These are phyloP conservation scores for Suillus weaverae DNA, from an alignment of 768 basidiomycete species.

Conservation along the genomic window DNA sequence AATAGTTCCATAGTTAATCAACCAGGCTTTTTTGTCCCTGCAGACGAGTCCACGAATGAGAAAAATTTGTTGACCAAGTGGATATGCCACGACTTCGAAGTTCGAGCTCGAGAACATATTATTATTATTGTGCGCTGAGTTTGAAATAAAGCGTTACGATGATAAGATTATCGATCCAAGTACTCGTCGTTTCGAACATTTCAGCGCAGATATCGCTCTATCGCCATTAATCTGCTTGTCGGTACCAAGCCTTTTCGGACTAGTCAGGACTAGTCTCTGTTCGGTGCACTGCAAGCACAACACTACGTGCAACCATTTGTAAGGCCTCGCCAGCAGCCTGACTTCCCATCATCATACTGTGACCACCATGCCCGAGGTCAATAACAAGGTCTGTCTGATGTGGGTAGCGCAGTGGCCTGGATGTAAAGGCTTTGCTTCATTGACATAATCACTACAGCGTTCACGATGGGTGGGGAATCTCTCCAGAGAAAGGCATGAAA, in stretches of 20 bases:
- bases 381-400: constrained; percentile 93
- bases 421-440: not conserved
- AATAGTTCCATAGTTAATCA: not conserved
- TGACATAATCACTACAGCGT: constrained; percentile 49
- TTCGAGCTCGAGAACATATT: too few species aligned
- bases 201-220: not conserved
- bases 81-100: too few species aligned
- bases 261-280: not conserved
- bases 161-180: constrained; percentile 2
- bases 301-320: not conserved
- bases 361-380: constrained; percentile 49
- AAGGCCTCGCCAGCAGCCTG: not conserved
- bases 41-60: not conserved
- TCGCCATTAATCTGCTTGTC: not conserved
- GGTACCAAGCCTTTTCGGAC: not conserved
- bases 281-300: not conserved
- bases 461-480: constrained; percentile 95
- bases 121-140: too few species aligned
- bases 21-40: not conserved
- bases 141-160: not conserved
- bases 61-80: not conserved
- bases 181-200: not conserved
- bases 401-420: constrained; percentile 33
- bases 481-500: constrained; percentile 63
- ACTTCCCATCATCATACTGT: not conserved